These are phyloP conservation scores for Cutaneotrichosporon arboriforme DNA, from an alignment of 1,284 basidiomycete species.

Conservation along the genomic window DNA sequence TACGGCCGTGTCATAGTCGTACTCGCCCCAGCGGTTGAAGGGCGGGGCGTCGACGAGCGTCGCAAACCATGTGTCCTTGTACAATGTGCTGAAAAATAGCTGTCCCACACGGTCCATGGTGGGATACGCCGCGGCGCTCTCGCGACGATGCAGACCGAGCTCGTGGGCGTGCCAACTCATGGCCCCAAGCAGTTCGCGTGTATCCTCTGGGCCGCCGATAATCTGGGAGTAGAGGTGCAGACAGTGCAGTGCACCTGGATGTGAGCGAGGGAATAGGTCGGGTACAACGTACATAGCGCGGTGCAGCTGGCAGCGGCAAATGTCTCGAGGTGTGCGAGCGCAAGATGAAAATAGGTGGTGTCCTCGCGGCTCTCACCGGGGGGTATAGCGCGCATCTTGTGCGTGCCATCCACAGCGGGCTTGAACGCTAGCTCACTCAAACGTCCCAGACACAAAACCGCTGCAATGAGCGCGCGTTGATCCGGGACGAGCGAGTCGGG, in stretches of 20 bases:
- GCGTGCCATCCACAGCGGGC: background rate
- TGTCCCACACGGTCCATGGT: conserved; percentile 19
- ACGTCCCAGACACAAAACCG: conserved; percentile 20
- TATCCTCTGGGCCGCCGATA: conserved; percentile 25
- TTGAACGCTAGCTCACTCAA: conserved; percentile 15
- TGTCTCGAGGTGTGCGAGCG: conserved; percentile 19
- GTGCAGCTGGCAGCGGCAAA: conserved; percentile 20
- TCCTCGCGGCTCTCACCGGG: conserved; percentile 20
- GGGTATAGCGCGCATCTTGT: conserved; percentile 6
- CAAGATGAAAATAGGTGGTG: conserved; percentile 27
- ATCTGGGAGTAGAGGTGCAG: conserved; percentile 22
- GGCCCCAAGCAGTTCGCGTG: conserved; percentile 22
- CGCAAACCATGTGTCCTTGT: conserved; percentile 27
- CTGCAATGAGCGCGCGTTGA: conserved; percentile 24
- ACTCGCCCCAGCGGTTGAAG: conserved; percentile 17
- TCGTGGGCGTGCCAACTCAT: conserved; percentile 29
- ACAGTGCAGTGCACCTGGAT: conserved; percentile 25
- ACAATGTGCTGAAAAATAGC: conserved; percentile 23
- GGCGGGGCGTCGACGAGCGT: conserved; percentile 17
- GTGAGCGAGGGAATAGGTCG: background rate
- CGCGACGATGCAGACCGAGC: conserved; percentile 25
- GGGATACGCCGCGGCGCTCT: conserved; percentile 22
- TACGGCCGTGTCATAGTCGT: conserved; percentile 19
- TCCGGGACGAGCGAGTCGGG: conserved; percentile 22
- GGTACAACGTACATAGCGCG: conserved; percentile 25